phyloP scores from a whole-genome alignment of 768 basidiomycete species.

The Hirschioporus abietinus region DNA sequence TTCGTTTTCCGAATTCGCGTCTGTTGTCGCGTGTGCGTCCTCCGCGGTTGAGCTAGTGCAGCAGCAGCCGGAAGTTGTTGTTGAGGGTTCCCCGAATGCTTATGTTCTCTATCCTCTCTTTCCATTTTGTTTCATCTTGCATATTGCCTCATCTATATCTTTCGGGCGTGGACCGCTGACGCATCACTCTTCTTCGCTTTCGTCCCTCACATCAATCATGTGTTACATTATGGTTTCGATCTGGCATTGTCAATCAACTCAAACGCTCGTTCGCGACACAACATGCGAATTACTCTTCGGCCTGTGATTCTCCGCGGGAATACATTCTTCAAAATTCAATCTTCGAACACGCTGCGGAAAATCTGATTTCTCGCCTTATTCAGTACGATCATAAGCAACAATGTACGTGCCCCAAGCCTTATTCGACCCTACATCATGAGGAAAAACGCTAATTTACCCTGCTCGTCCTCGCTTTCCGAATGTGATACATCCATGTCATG shows the following conservation, averaged over 20 bases:
- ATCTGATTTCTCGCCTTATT: slow-evolving; percentile 5
- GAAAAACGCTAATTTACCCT: slow-evolving; percentile 1
- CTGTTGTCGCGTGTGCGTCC: slow-evolving; percentile 2
- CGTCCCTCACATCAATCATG: slow-evolving; percentile 13
- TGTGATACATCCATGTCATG: slow-evolving; percentile 6
- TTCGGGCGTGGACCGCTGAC: slow-evolving; percentile 24
- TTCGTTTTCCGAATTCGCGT: background rate
- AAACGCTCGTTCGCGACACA: slow-evolving; percentile 7
- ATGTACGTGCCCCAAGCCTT: slow-evolving; percentile 41
- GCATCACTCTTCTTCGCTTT: slow-evolving; percentile 15
- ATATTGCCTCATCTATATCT: slow-evolving; percentile 17
- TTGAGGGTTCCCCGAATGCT: slow-evolving; percentile 8
- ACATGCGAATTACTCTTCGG: slow-evolving; percentile 8
- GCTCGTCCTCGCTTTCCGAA: slow-evolving; percentile 8
- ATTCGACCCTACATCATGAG: background rate
- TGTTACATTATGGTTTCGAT: slow-evolving; percentile 15
- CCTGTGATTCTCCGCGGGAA: slow-evolving; percentile 6
- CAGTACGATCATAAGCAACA: slow-evolving; percentile 65
- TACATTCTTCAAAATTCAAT: background rate
- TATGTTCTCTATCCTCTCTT: slow-evolving; percentile 11
- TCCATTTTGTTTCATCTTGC: slow-evolving; percentile 10
- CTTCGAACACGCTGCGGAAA: background rate
- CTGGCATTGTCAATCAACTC: slow-evolving; percentile 10
- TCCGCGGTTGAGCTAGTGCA: background rate
- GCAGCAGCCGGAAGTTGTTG: slow-evolving; percentile 11